phyloP scores from a whole-genome alignment of 805 yeast genomes.

The Candida ponderosae region DNA sequence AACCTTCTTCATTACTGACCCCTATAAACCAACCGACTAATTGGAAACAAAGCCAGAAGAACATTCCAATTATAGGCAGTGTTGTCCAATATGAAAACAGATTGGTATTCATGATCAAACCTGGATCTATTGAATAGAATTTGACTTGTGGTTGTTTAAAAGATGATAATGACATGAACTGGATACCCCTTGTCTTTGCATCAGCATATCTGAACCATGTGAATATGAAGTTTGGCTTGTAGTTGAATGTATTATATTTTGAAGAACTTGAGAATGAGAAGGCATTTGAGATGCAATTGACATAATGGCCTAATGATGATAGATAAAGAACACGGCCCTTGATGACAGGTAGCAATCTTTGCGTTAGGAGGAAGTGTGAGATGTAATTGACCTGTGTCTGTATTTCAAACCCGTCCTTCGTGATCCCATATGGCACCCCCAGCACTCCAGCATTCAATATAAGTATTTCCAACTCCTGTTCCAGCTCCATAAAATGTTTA shows the following conservation, averaged over 20 bases:
- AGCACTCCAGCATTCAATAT: slow-evolving; percentile 77
- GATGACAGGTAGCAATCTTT: slow-evolving; percentile 46
- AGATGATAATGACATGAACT: slow-evolving; percentile 57
- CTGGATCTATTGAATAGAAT: slow-evolving; percentile 71
- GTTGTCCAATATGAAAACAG: slow-evolving; percentile 71
- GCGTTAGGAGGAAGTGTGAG: slow-evolving; percentile 66
- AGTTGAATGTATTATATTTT: slow-evolving; percentile 42
- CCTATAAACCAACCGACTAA: slow-evolving; percentile 64
- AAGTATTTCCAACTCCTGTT: slow-evolving; percentile 47
- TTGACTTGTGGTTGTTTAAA: slow-evolving; percentile 57
- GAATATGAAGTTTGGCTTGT: slow-evolving; percentile 57
- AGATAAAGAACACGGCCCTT: slow-evolving; percentile 47
- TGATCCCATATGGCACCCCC: slow-evolving; percentile 61
- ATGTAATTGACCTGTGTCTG: slow-evolving; percentile 76
- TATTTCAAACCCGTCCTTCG: slow-evolving; percentile 67
- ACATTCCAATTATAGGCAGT: slow-evolving; percentile 66
- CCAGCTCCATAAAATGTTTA: slow-evolving; percentile 34
- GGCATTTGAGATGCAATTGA: slow-evolving; percentile 11
- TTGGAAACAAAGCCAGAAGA: slow-evolving; percentile 68
- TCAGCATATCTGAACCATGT: slow-evolving; percentile 73
- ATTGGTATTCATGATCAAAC: slow-evolving; percentile 78
- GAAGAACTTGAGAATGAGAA: slow-evolving; percentile 40
- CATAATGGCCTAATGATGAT: slow-evolving; percentile 54
- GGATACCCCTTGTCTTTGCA: slow-evolving; percentile 75
- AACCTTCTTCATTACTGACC: slow-evolving; percentile 63